These are phyloP conservation scores for Chlorella sp. DNA, from an alignment of 139 green algal species.

Conservation along the genomic window DNA sequence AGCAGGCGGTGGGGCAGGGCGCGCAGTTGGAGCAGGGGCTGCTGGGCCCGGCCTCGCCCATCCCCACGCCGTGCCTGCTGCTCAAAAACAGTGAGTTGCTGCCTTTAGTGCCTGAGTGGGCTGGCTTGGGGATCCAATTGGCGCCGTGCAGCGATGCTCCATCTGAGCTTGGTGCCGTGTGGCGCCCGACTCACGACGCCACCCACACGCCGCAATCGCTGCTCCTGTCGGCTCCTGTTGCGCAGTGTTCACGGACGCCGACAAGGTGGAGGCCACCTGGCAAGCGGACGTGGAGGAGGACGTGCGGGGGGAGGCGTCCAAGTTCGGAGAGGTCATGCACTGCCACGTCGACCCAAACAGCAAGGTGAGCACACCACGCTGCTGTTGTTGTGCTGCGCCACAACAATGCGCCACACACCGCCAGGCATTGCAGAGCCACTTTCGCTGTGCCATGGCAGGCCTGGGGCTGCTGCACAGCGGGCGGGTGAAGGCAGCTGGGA, in stretches of 20 bases:
- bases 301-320: conserved; percentile 80
- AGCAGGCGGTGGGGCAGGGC: too few relatives aligned
- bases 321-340: conserved; percentile 83
- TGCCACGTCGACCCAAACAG: conserved; percentile 73
- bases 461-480: background rate
- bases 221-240: too few relatives aligned
- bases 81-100: conserved; percentile 78
- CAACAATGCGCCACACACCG: background rate
- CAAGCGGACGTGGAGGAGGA: conserved; percentile 83
- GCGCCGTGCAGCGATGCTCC: too few relatives aligned
- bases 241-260: conserved; percentile 14
- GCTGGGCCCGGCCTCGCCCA: conserved; percentile 82
- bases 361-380: conserved; percentile 42
- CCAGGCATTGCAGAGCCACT: too few relatives aligned
- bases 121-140: too few relatives aligned
- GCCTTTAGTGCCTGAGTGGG: too few relatives aligned
- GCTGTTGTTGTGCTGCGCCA: background rate
- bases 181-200: too few relatives aligned
- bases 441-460: too few relatives aligned
- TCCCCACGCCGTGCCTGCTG: conserved; percentile 86
- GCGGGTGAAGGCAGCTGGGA: too few relatives aligned
- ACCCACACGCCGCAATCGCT: too few relatives aligned
- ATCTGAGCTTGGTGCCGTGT: too few relatives aligned
- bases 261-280: conserved; percentile 66
- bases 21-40: conserved; percentile 70